Evolutionary conservation across 352 stramenopile species (phyloP), one percentile per base, ranked within the genome.

Genomic region (Phytophthora pseudosyringae): DNA sequence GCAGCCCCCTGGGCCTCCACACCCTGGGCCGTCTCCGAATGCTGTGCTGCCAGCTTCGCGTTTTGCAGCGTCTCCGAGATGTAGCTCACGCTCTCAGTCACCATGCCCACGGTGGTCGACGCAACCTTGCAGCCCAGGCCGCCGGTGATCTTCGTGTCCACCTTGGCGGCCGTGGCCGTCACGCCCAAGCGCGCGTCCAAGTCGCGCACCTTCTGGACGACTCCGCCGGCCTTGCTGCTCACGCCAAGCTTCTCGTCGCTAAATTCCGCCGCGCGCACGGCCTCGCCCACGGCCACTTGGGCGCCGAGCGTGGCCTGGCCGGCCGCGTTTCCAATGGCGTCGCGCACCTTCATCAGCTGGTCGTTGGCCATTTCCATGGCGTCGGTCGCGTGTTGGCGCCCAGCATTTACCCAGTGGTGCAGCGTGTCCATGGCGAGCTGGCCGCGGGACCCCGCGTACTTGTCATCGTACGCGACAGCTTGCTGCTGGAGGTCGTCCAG

Each of bases 131-230:
- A 70, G 15, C 69, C 84, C 33, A 93, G 59, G 1, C 84, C 84
- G 25, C 83, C 81, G 0, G 81, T 90, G 33, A 92, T 70, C 63
- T 88, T 90, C 31, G 54, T 46, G 50, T 93, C 84, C 13, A 93
- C 75, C 66, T 82, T 86, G 1, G 46, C 58, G 8, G 78, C 84
- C 51, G 71, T 86, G 47, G 80, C 60, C 15, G 77, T 78, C 53
- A 93, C 80, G 12, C 77, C 66, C 61, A 89, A 73, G 57, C 75
- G 78, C 18, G 75, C 64, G 55, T 92, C 81, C 43, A 92, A 43
- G 26, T 73, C 76, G 59, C 74, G 80, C 12, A 90, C 73, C 35
- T 56, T 83, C 46, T 83, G 71, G 12, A 76, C 76, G 15, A 90
- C 72, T 26, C 59, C 71, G 21, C 70, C 64, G 21, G 78, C 66